Base-by-base conservation (phyloP, 2,329 filamentous ascomycete genomes). In the Penicillium sp. region DNA sequence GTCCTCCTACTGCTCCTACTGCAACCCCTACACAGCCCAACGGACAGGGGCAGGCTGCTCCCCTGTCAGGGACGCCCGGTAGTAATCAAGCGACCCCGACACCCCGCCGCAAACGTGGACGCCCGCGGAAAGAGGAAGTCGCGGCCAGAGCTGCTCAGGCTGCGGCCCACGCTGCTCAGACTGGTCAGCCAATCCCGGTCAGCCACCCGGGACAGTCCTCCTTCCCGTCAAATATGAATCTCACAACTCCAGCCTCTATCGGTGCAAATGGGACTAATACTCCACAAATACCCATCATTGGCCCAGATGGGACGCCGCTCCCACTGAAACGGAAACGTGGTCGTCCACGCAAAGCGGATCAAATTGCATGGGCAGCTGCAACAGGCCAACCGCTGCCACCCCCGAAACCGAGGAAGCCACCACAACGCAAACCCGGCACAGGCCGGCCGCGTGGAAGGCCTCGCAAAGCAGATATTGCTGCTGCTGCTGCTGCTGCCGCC, bases 401-500 rank as follows among this genome's bases (percentile, higher is more conserved):
- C 5, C 52, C 48, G 3, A 61, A 59, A 35, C 55, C 55, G 6
- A 53, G 48, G 28, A 52, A 52, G 15, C 40, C 47, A 11, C 43
- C 54, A 9, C 25, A 44, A 7, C 40, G 47, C 2, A 47, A 50
- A 18, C 41, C 52, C 7, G 57, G 58, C 4, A 63, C 59, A 1
- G 60, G 60, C 5, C 54, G 62, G 8, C 60, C 59, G 10, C 60
- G 62, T 19, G 62, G 62, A 13, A 50, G 61, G 32, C 61, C 61
- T 36, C 59, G 59, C 5, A 64, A 64, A 43, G 59, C 54, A 2
- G 60, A 63, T 46, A 49, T 63, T 17, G 51, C 54, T 4, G 60
- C 60, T 3, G 53, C 57, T 13, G 36, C 53, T 20, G 47, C 53
- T 0, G 59, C 52, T 4, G 54, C 46, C 0, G 59, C 57, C 1